Evolutionary conservation across 306 rosid species (phyloP).

Genomic region (Hylodesmum podocarpum): DNA sequence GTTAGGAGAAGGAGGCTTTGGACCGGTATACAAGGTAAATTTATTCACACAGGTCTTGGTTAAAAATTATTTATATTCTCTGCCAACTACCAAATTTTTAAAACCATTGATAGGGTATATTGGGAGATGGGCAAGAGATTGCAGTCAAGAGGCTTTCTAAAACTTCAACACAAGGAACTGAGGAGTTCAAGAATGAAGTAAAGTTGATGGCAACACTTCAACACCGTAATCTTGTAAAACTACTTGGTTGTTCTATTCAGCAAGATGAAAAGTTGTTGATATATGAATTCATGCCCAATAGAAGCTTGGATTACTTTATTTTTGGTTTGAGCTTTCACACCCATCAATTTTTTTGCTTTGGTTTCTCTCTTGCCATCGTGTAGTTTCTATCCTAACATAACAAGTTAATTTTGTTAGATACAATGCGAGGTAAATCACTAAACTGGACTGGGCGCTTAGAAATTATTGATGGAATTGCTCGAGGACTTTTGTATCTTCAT

Average conservation of each 20-base stretch:
- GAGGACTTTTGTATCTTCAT: not conserved
- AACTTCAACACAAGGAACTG: not conserved
- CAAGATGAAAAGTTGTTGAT: not conserved
- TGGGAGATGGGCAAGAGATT: not conserved
- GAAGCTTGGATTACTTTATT: slow-evolving; percentile 18
- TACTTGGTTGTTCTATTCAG: slow-evolving; percentile 5
- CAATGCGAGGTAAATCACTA: not conserved
- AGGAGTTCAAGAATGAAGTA: slow-evolving; percentile 15
- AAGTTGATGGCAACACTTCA: slow-evolving; percentile 24
- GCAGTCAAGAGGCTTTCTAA: not conserved
- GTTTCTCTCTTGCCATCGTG: not conserved
- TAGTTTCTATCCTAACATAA: not conserved
- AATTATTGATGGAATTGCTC: slow-evolving; percentile 14
- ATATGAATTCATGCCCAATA: slow-evolving; percentile 16
- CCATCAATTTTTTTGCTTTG: not conserved
- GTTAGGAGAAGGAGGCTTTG: slow-evolving; percentile 5
- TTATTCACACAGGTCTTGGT: not conserved
- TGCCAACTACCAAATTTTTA: not conserved
- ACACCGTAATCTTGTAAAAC: slow-evolving; percentile 19
- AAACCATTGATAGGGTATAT: not conserved
- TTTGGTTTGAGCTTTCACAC: slow-evolving; percentile 15
- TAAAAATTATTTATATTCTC: not conserved
- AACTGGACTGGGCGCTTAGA: not conserved
- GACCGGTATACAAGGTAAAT: slow-evolving; percentile 3
- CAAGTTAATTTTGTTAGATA: not conserved